phyloP scores from a whole-genome alignment of 345 rosid genomes.

The Rhodamnia rubescens region DNA sequence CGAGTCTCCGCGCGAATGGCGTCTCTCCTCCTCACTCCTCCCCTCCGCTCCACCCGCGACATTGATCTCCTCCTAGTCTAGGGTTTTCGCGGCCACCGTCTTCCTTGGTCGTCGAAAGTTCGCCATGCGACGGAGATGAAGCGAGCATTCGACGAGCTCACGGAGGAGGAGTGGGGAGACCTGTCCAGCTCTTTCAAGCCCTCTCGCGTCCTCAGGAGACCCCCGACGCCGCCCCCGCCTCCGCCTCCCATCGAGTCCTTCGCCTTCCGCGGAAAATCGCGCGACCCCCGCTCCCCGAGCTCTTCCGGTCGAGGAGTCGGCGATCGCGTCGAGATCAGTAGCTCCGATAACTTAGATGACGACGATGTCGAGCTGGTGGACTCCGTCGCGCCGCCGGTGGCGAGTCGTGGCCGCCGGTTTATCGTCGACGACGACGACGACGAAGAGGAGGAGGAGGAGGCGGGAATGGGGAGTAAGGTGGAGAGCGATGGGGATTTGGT shows the following conservation, averaged over 20 bases:
- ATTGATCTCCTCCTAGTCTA: neutral
- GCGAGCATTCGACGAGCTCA: slow-evolving; percentile 37
- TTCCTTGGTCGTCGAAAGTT: neutral
- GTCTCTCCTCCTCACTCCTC: neutral
- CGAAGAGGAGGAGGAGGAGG: slow-evolving; percentile 10
- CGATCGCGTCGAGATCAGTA: slow-evolving; percentile 34
- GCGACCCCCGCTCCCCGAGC: neutral
- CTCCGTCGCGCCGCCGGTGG: neutral
- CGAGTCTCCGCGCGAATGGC: neutral
- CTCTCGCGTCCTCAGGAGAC: slow-evolving; percentile 53
- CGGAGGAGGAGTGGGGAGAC: slow-evolving; percentile 85
- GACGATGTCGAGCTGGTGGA: slow-evolving; percentile 19
- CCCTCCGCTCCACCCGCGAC: neutral
- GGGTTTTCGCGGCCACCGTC: neutral
- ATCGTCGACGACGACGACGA: slow-evolving; percentile 70
- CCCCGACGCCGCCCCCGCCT: slow-evolving; percentile 19
- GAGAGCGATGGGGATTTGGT: slow-evolving; percentile 21
- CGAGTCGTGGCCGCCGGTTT: slow-evolving; percentile 55
- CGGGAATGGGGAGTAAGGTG: neutral
- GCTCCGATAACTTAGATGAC: slow-evolving; percentile 30
- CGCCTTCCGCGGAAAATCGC: slow-evolving; percentile 31
- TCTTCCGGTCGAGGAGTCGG: slow-evolving; percentile 20
- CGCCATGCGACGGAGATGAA: slow-evolving; percentile 4
- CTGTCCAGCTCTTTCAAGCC: slow-evolving; percentile 68
- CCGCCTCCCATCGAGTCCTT: slow-evolving; percentile 80